A percentile compares a stretch with the other conserved stretches of the same genome.
Evolutionary conservation across 2,329 filamentous ascomycete genomes (phyloP).

Genomic region (Juglanconis oblonga): DNA sequence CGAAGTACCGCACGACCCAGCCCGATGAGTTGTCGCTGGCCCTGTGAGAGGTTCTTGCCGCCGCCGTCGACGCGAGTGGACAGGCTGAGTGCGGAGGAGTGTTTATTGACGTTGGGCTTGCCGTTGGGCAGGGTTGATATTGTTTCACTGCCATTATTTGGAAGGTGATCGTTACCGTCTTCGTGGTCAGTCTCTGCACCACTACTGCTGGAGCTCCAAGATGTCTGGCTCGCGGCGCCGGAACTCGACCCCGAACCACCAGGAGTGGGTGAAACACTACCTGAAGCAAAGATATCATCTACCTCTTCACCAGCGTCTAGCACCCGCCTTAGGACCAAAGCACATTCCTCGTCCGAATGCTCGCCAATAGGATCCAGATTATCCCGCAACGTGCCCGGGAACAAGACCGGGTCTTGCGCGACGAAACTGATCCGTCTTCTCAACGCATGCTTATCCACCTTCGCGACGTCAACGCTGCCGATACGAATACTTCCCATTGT

Average conservation of each 20-base stretch:
- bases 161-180: not conserved
- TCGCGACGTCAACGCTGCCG: conserved; percentile 50
- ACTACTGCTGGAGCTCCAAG: conserved; percentile 7
- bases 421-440: conserved; percentile 60
- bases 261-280: conserved; percentile 2
- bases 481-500: conserved; percentile 48
- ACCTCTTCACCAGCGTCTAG: conserved; percentile 39
- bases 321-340: conserved; percentile 54
- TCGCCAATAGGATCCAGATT: conserved; percentile 68
- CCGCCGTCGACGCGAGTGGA: conserved; percentile 54
- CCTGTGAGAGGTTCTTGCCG: conserved; percentile 61
- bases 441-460: conserved; percentile 52
- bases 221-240: not conserved
- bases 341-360: conserved; percentile 49
- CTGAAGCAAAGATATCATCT: not conserved
- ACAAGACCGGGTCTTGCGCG: conserved; percentile 62
- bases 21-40: conserved; percentile 60
- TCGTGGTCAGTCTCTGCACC: not conserved
- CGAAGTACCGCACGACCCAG: conserved; percentile 59
- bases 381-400: conserved; percentile 56
- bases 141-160: not conserved
- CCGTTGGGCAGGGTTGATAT: conserved; percentile 30
- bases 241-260: conserved; percentile 8
- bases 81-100: conserved; percentile 36
- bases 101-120: conserved; percentile 22